Base-by-base conservation (phyloP, 257 asterid genomes). In the Verbena officinalis region DNA sequence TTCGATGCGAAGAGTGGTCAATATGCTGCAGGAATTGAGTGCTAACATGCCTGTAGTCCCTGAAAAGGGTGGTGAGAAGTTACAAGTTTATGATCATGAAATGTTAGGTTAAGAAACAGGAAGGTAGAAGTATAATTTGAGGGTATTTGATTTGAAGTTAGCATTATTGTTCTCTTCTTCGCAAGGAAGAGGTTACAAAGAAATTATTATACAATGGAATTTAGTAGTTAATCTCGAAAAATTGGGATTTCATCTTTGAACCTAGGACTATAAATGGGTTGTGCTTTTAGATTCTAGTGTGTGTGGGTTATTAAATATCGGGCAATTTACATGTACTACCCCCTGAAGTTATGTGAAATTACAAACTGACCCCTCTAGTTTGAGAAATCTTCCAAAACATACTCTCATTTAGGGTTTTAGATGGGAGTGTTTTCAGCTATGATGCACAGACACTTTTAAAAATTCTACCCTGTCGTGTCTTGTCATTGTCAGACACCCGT, bases 1-100 rank as follows among this genome's bases (percentile, higher is more conserved):
- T 44, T 84, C 95, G 1, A 89, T 89, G 97, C 87, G 93, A 24
- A 68, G 81, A 48, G 89, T 89, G 15, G 94, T 84, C 17, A 73
- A 70, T 58, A 65, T 83, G 89, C 77, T 89, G 75, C 94, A 74
- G 61, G 94, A 83, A 23, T 69, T 72, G 55, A 45, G 63, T 13
- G 56, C 69, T 23, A 6, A 3, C 55, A 62, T 66, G 68, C 73
- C 81, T 38, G 13, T 34, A 43, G 27, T 3, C 58, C 62, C 50
- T 19, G 66, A 53, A 67, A 71, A 61, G 58, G 68, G 64, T 27
- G 75, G 58, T 69, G 45, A 62, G 48, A 14, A 34, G 27, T 4
- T 4, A 10, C 24, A 45, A 8, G 55, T 9, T 46, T 15, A 38
- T 55, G 71, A 55, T 46, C 59, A 57, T 40, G 36, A 52, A 70